These are phyloP conservation scores for Pezicula rhizophila DNA, from an alignment of 2,329 filamentous ascomycete genomes.

Conservation along the genomic window DNA sequence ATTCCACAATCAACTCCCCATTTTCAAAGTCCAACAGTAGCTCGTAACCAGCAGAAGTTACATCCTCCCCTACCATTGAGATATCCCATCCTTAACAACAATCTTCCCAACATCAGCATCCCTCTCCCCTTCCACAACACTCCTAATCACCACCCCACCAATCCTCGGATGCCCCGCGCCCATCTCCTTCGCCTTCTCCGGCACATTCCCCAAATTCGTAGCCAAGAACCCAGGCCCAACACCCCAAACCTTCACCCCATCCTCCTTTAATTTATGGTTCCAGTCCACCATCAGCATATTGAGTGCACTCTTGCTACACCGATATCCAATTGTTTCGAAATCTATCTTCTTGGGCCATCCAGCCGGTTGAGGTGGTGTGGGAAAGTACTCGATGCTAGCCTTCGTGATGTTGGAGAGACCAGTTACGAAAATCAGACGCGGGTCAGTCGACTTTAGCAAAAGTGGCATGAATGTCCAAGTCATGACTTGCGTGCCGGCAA, in stretches of 20 bases:
- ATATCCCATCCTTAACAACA: slow-evolving; percentile 16
- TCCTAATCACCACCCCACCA: slow-evolving; percentile 32
- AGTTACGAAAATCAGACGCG: slow-evolving; percentile 40
- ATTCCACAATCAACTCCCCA: too few species aligned
- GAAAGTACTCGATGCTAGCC: slow-evolving; percentile 19
- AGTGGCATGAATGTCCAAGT: slow-evolving; percentile 29
- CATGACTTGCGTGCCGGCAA: slow-evolving; percentile 23
- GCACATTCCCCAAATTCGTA: slow-evolving; percentile 35
- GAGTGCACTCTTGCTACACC: slow-evolving; percentile 36
- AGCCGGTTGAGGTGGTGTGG: slow-evolving; percentile 14
- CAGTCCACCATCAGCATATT: slow-evolving; percentile 46
- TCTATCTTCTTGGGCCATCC: slow-evolving; percentile 36
- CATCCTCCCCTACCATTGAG: too few species aligned
- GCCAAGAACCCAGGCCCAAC: slow-evolving; percentile 43
- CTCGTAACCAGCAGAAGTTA: too few species aligned
- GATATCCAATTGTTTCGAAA: slow-evolving; percentile 29
- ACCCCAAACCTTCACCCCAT: slow-evolving; percentile 44
- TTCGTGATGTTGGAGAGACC: slow-evolving; percentile 31
- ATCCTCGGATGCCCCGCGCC: slow-evolving; percentile 27
- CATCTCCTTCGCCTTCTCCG: slow-evolving; percentile 13
- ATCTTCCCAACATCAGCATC: slow-evolving; percentile 36
- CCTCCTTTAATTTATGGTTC: slow-evolving; percentile 35
- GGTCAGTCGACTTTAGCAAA: slow-evolving; percentile 35
- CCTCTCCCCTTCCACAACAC: slow-evolving; percentile 34
- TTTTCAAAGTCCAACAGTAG: too few species aligned